These are phyloP conservation scores for Mycena chlorophos DNA, from an alignment of 768 basidiomycete genomes.

Conservation along the genomic window DNA sequence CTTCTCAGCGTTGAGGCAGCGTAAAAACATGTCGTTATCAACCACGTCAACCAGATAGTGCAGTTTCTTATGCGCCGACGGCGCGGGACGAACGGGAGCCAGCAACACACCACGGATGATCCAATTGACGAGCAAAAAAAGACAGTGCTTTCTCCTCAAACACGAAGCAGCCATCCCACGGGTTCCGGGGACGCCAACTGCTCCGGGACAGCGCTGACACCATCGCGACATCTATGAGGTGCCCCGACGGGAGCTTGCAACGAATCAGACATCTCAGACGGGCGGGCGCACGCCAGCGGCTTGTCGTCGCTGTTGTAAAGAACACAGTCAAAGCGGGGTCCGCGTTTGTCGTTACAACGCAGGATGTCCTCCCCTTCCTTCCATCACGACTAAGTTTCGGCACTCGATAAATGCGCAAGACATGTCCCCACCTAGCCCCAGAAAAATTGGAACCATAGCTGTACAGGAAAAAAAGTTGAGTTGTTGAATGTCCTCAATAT, in stretches of 20 bases:
- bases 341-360: not conserved
- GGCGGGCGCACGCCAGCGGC: not conserved
- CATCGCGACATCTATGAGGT: not conserved
- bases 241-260: not conserved
- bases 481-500: too few relatives aligned
- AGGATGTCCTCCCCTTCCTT: not conserved
- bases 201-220: not conserved
- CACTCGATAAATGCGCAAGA: too few relatives aligned
- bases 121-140: not conserved
- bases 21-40: constrained; percentile 1
- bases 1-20: not conserved
- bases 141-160: not conserved
- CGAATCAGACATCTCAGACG: not conserved
- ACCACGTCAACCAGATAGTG: not conserved
- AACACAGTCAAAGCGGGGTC: not conserved
- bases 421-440: too few relatives aligned
- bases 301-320: not conserved
- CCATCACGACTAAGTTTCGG: too few relatives aligned
- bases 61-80: not conserved
- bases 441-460: too few relatives aligned
- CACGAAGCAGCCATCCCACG: not conserved
- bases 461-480: too few relatives aligned
- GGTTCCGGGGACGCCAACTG: not conserved
- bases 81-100: not conserved
- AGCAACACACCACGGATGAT: not conserved